Base-by-base conservation (phyloP, 2,329 filamentous ascomycete genomes). In the Aureobasidium uvarum region DNA sequence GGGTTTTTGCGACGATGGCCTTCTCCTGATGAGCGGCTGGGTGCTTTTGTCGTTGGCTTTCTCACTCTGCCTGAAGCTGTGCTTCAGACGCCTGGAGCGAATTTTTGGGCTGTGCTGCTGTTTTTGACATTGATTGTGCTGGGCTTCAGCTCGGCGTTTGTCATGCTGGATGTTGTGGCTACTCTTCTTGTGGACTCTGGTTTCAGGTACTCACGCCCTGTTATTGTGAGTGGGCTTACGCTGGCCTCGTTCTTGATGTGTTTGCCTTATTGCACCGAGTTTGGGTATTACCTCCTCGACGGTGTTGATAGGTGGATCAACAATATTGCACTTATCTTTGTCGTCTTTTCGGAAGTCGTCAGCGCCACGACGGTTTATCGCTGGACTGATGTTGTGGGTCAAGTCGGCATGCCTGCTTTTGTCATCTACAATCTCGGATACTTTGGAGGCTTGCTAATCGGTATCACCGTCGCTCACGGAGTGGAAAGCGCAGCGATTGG, bases 111-210 rank as follows among this genome's bases (percentile, higher is more conserved):
- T 0, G 75, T 85, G n/a, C 74, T 83, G 0, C 74, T 86, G 1
- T 86, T 86, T 72, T 84, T 86, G 66, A 86, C 84, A 0, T 77
- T 86, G 7, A 80, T 85, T 66, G 81, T 86, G 0, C 78, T 86
- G 0, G 84, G 84, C 0, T 85, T 84, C 70, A 84, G 81, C 66
- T 86, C 84, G 0, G 82, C 84, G 0, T 86, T 86, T 66, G 84
- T 83, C 55, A 85, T 86, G 83, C 74, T 86, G 6, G 84, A 86
- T 68, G 83, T 82, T 5, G 77, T 82, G 5, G 81, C 82, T 8
- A 86, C 84, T 0, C 70, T 85, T 50, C 74, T 82, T 43, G 80
- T 83, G 73, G 84, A 86, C 66, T 78, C 81, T 0, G 81, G 83
- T n/a, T 67, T 80, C 54, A 80, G 81, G 68, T 71, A 75, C 16